These are phyloP conservation scores for Cinnamomum micranthum DNA, from an alignment of 164 flowering plant species.

Conservation along the genomic window DNA sequence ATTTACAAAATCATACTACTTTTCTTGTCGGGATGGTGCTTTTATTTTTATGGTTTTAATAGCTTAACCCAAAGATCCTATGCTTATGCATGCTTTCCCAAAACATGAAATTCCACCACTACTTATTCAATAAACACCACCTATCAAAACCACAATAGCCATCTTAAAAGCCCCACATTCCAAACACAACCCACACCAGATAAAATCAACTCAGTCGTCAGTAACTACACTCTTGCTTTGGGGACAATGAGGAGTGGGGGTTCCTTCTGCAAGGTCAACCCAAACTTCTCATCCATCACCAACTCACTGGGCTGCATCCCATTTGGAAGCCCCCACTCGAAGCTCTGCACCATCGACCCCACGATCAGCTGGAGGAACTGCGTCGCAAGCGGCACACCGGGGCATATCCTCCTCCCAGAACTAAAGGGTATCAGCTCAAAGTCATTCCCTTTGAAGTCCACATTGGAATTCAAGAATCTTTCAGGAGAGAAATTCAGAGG, in stretches of 20 bases:
- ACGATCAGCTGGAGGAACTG: conserved; percentile 17
- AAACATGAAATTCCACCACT: no score
- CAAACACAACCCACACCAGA: no score
- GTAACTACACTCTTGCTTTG: background rate
- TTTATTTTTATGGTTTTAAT: no score
- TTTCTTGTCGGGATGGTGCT: no score
- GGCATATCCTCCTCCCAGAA: conserved; percentile 15
- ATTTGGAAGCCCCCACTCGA: conserved; percentile 17
- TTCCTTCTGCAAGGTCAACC: conserved; percentile 23
- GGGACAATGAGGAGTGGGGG: conserved; percentile 16
- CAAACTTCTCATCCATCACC: conserved; percentile 30
- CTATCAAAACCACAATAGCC: no score
- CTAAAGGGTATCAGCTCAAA: conserved; percentile 14
- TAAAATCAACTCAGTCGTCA: no score
- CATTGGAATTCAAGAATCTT: conserved; percentile 4
- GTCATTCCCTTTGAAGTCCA: conserved; percentile 16
- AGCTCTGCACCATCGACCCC: conserved; percentile 20
- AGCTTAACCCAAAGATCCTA: no score
- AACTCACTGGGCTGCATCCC: conserved; percentile 14
- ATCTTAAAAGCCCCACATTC: no score
- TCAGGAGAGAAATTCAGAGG: conserved; percentile 12
- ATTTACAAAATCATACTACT: no score
- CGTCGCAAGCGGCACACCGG: conserved; percentile 12
- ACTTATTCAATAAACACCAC: no score
- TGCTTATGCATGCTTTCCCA: no score